Percentiles rank a stretch among this genome's conserved stretches.
Conservation (phyloP, 495 filamentous ascomycete species). For the Collariella sp. region DNA sequence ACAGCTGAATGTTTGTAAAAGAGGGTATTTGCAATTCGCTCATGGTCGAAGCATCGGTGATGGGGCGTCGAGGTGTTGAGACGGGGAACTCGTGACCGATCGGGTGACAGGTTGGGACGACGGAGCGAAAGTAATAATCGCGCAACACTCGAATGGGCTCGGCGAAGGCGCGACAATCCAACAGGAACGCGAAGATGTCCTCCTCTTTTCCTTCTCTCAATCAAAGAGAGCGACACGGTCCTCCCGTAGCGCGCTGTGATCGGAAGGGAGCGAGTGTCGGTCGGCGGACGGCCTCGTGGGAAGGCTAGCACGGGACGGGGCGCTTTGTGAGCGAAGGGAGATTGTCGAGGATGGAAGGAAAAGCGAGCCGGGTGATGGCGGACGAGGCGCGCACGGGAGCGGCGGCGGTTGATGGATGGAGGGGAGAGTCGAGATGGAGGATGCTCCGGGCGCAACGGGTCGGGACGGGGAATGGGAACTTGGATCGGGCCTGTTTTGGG, state of each 20-base stretch:
- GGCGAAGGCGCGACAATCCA: background rate
- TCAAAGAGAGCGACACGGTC: too few relatives aligned
- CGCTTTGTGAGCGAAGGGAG: background rate
- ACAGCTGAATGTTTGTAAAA: constrained; percentile 25
- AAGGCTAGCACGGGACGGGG: background rate
- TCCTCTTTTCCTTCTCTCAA: background rate
- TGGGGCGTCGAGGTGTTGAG: background rate
- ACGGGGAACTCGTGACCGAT: background rate
- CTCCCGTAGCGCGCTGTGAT: too few relatives aligned
- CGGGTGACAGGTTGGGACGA: background rate
- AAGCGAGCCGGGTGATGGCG: background rate
- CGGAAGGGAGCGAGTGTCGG: background rate
- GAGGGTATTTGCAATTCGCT: constrained; percentile 33
- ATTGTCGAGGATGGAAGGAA: background rate
- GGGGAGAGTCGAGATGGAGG: background rate
- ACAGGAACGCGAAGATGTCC: background rate
- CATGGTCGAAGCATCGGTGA: constrained; percentile 39
- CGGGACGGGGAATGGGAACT: constrained; percentile 4
- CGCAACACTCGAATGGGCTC: background rate
- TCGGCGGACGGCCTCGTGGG: background rate
- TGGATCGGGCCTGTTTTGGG: constrained; percentile 16
- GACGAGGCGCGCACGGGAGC: background rate
- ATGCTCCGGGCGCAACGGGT: constrained; percentile 5
- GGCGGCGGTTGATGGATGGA: constrained; percentile 2
- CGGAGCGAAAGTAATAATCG: background rate